Evolutionary conservation across 371 early-diverging fungal species (phyloP).

Genomic region (Rhizopus microsporus): DNA sequence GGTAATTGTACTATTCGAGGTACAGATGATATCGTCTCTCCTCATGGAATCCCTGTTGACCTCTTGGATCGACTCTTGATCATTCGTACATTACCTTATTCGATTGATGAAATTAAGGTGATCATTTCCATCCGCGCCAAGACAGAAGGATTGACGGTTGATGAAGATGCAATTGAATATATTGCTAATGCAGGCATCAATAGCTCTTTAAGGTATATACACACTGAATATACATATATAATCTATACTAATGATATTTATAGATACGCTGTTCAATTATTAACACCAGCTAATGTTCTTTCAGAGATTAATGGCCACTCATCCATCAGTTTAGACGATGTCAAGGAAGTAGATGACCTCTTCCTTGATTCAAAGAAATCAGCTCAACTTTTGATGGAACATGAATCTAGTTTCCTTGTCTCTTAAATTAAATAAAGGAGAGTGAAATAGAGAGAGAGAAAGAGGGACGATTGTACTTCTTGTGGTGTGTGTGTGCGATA

Average conservation of each 20-base stretch:
- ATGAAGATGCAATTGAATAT: slow-evolving; percentile 73
- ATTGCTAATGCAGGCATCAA: slow-evolving; percentile 85
- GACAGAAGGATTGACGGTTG: slow-evolving; percentile 80
- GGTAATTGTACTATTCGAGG: slow-evolving; percentile 95
- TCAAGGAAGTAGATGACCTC: slow-evolving; percentile 80
- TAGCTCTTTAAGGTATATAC: slow-evolving; percentile 64
- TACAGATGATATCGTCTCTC: slow-evolving; percentile 86
- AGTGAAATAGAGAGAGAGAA: not conserved
- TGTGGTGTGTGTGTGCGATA: not conserved
- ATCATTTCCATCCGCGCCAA: slow-evolving; percentile 93
- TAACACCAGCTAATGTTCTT: slow-evolving; percentile 90
- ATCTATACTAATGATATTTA: not conserved
- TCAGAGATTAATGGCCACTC: slow-evolving; percentile 84
- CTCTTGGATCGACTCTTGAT: slow-evolving; percentile 95
- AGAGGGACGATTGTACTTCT: not conserved
- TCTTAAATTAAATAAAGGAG: slow-evolving; percentile 9
- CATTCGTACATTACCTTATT: slow-evolving; percentile 92
- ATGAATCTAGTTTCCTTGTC: slow-evolving; percentile 41
- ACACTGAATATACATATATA: slow-evolving; percentile 4
- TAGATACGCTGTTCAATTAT: slow-evolving; percentile 96
- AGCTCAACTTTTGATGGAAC: slow-evolving; percentile 62
- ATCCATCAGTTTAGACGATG: slow-evolving; percentile 77
- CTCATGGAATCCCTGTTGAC: slow-evolving; percentile 98
- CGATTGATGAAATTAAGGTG: slow-evolving; percentile 85
- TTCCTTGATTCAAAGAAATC: slow-evolving; percentile 94